Evolutionary conservation across 129 eudicot species (phyloP), one percentile per base, ranked within the genome.

Genomic region (Lactuca saligna): DNA sequence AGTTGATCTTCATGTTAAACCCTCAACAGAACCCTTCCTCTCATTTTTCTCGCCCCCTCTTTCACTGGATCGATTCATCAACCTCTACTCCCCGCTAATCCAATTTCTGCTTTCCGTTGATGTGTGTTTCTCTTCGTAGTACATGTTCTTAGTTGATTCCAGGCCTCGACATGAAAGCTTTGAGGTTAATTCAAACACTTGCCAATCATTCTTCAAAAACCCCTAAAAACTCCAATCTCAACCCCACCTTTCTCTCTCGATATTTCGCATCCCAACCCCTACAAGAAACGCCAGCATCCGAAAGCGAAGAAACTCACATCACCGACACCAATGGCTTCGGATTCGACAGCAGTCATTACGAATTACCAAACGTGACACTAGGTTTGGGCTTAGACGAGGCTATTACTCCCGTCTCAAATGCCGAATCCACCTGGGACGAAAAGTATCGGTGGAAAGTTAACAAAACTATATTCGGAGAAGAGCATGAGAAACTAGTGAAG

Each of bases 341-440:
- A 0, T 91, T 86, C 60, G 91, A 91, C 58, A 88, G 96, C 79
- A 61, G 83, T 35, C 81, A 84, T 14, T 91, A 72, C 75, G 78
- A 60, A 51, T 75, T 90, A 38, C 88, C 85, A 38, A 42, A 66
- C 55, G 3, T 42, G 25, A 67, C 14, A 7, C 51, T 17, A 12
- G 64, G 57, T 50, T 61, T 39, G 54, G 75, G 71, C 8, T 33
- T 49, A 25, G 61, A 70, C 25, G 73, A 48, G 14, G 33, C 66
- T 0, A 54, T n/a, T 20, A 17, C 57, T 10, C 14, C 17, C 25
- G 55, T 50, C 10, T 57, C 4, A 0, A 68, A 51, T 29, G 54
- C 14, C 51, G 75, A 73, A 34, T 39, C 81, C 4, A 82, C 71
- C 10, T 93, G 98, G 98, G 85, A 93, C 57, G 87, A 81, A 42